phyloP scores from a whole-genome alignment of 306 rosid genomes.

The Corylus heterophylla region DNA sequence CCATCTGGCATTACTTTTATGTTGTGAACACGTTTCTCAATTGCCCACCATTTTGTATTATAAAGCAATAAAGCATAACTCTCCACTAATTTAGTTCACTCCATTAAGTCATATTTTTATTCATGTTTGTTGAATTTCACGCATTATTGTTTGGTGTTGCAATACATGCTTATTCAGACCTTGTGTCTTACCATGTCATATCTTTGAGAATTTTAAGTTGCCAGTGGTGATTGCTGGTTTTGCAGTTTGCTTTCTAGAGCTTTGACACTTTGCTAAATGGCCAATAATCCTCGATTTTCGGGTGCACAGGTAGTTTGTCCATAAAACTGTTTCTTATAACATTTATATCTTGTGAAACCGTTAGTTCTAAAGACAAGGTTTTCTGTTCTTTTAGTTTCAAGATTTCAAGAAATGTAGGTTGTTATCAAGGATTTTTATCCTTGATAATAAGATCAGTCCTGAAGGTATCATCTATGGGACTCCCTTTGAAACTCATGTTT shows the following conservation, averaged over 20 bases:
- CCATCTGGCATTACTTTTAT: background rate
- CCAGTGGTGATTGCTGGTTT: constrained; percentile 30
- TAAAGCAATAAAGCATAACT: background rate
- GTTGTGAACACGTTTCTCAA: background rate
- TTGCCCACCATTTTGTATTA: background rate
- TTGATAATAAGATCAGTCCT: background rate
- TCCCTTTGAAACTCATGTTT: background rate
- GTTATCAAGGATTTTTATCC: background rate
- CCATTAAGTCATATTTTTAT: background rate
- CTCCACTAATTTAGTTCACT: background rate
- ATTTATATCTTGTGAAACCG: background rate
- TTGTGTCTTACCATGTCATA: background rate
- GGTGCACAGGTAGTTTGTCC: constrained; percentile 65
- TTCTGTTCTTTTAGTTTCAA: background rate
- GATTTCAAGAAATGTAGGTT: background rate
- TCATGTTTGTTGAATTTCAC: background rate
- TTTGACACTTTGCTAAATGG: constrained; percentile 40
- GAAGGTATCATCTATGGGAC: background rate
- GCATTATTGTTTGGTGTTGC: background rate
- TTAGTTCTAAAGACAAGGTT: background rate
- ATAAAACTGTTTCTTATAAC: background rate
- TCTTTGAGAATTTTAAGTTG: background rate
- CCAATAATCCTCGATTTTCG: constrained; percentile 78
- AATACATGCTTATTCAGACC: background rate
- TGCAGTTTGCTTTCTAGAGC: constrained; percentile 36